Evolutionary conservation across 495 filamentous ascomycete species (phyloP).

Genomic region (Penicillium silybi): DNA sequence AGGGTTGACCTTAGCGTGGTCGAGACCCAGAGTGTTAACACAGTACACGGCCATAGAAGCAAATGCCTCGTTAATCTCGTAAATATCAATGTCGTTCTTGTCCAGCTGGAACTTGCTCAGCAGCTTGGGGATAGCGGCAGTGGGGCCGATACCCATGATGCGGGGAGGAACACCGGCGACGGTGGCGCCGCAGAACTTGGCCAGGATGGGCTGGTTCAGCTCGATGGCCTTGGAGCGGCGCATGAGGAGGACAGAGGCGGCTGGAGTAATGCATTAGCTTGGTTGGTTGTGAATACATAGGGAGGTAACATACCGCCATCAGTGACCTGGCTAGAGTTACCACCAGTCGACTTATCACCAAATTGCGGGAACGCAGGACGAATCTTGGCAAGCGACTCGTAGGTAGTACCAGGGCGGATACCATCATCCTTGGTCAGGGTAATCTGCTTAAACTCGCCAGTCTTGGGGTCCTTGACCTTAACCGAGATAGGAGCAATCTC

Average conservation of each 20-base stretch:
- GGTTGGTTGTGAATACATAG: background rate
- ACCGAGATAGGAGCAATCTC: conserved; percentile 88
- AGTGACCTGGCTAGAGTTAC: conserved; percentile 94
- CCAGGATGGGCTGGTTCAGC: conserved; percentile 86
- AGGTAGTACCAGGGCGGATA: conserved; percentile 83
- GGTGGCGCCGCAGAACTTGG: conserved; percentile 90
- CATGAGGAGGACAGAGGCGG: conserved; percentile 89
- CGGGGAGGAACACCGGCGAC: conserved; percentile 85
- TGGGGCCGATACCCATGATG: conserved; percentile 96
- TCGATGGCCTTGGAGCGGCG: conserved; percentile 83
- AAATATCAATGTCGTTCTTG: conserved; percentile 81
- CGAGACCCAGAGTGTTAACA: conserved; percentile 68
- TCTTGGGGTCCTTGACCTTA: conserved; percentile 74
- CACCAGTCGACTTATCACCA: conserved; percentile 83
- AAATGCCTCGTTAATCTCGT: conserved; percentile 97
- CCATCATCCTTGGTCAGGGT: conserved; percentile 84
- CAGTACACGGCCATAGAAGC: conserved; percentile 97
- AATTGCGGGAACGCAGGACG: conserved; percentile 86
- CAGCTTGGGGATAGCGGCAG: conserved; percentile 92
- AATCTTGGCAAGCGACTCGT: conserved; percentile 76
- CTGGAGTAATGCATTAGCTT: conserved; percentile 34
- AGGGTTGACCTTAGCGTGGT: conserved; percentile 84
- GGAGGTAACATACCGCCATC: conserved; percentile 60
- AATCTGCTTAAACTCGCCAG: conserved; percentile 71
- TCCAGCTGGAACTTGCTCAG: conserved; percentile 72